Evolutionary conservation across 2,329 filamentous ascomycete species (phyloP).

Genomic region (Pseudocercospora vitis): DNA sequence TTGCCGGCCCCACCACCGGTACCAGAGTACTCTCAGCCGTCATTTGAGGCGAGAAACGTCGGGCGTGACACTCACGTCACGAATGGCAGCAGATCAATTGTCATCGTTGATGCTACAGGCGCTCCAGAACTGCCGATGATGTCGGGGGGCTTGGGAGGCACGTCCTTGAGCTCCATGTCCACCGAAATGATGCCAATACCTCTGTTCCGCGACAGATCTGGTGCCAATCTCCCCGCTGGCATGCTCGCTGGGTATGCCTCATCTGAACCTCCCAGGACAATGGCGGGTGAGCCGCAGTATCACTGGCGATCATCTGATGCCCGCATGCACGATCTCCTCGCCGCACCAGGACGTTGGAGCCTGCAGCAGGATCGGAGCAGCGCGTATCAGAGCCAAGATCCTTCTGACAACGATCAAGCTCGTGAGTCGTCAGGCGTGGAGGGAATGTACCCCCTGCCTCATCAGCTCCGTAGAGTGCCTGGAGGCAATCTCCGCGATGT

Average conservation of each 20-base stretch:
- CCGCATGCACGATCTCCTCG: constrained; percentile 32
- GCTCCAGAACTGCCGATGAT: constrained; percentile 43
- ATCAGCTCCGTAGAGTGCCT: constrained; percentile 49
- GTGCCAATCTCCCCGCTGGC: constrained; percentile 9
- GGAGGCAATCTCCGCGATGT: constrained; percentile 51
- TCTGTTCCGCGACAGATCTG: constrained; percentile 25
- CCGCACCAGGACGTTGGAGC: constrained; percentile 27
- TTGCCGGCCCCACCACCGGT: constrained; percentile 6
- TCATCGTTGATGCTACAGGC: constrained; percentile 75
- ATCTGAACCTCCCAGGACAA: constrained; percentile 14
- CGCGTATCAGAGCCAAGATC: constrained; percentile 7
- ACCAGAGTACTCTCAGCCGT: constrained; percentile 15
- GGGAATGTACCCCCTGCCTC: constrained; percentile 35
- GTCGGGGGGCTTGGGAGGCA: constrained; percentile 23
- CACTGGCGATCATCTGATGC: constrained; percentile 21
- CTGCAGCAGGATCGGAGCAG: constrained; percentile 11
- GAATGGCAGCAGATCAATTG: constrained; percentile 81
- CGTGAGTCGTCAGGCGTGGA: constrained; percentile 44
- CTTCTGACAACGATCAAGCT: constrained; percentile 10
- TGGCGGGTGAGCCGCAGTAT: constrained; percentile 9
- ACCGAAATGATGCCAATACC: constrained; percentile 30
- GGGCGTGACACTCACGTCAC: constrained; percentile 60
- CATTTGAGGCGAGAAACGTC: constrained; percentile 24
- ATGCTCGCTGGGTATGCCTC: constrained; percentile 7
- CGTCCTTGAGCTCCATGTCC: constrained; percentile 32